Base-by-base conservation (phyloP, 345 rosid species). In the Alliaria petiolata region DNA sequence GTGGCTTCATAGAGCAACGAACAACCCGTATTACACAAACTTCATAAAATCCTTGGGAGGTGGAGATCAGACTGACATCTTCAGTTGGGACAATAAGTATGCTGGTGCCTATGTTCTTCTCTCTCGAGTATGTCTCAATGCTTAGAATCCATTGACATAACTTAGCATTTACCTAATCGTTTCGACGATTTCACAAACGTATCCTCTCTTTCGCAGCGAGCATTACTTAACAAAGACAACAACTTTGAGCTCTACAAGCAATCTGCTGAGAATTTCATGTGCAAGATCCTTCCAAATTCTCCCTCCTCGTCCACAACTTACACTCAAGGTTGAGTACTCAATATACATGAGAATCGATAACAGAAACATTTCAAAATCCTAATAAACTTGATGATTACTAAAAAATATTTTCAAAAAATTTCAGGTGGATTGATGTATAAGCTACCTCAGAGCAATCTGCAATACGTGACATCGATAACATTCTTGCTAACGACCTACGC, bases 81-180 rank as follows among this genome's bases (percentile, higher is more conserved):
- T 93, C 78, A 89, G 98, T 62, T 93, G 97, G 98, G 97, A 93
- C 82, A 88, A 88, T 67, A 90, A 93, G 39, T 83, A 82, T 69
- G 90, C 96, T 5, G 97, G 98, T 19, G 90, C 89, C 38, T 84
- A 86, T 69, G 90, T 90, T 65, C 89, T 93, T 44, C 78, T 93
- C 22, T 79, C 93, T 0, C 81, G 92, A 83, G 93, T 90, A 77
- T 49, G 54, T 22, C 30, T 30, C 52, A 69, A 26, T 20, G 31
- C 59, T 69, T 11, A 43, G 7, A 7, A 16, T 6, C 19, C 28
- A 51, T 34, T 22, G 0, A 12, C 67, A 59, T 15, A 40, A 25
- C 31, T 25, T 22, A 56, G 10, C 67, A 70, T 65, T 6, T 51
- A 1, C 40, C 0, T 31, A 50, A 33, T 83, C 42, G 9, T 76